These are phyloP conservation scores for Thalia dealbata DNA, from an alignment of 176 grass and related monocot species.

Conservation along the genomic window DNA sequence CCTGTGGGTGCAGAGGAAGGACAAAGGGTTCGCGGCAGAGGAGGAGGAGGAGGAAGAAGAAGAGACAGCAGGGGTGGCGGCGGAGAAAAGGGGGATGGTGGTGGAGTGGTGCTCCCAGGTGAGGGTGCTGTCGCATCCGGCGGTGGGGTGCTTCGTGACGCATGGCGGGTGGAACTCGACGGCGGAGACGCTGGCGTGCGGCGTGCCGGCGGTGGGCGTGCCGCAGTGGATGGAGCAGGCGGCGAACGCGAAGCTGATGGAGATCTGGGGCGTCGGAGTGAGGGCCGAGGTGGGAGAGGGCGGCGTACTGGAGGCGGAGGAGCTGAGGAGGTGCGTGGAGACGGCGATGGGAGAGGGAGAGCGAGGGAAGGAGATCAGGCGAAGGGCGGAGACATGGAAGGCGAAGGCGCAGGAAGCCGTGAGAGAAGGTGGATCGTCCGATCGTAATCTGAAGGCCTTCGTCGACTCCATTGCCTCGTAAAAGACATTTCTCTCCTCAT, in stretches of 20 bases:
- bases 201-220: slow-evolving; percentile 1
- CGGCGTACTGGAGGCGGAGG: background rate
- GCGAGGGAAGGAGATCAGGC: slow-evolving; percentile 13
- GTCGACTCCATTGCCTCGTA: background rate
- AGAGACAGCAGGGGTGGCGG: too few species aligned
- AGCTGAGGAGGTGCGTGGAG: slow-evolving; percentile 14
- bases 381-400: background rate
- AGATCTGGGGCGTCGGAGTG: slow-evolving; percentile 29
- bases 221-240: slow-evolving; percentile 21
- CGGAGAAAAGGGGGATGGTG: slow-evolving; percentile 19
- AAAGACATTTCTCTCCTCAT: too few species aligned
- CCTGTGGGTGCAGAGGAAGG: slow-evolving; percentile 34
- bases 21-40: slow-evolving; percentile 11
- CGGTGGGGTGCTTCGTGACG: slow-evolving; percentile 37
- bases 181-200: slow-evolving; percentile 13
- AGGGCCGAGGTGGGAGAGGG: slow-evolving; percentile 11
- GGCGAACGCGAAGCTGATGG: slow-evolving; percentile 1
- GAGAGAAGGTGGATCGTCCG: slow-evolving; percentile 13
- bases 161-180: slow-evolving; percentile 48
- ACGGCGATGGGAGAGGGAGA: background rate
- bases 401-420: background rate
- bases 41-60: too few species aligned
- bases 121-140: slow-evolving; percentile 28
- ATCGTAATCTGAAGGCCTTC: slow-evolving; percentile 12
- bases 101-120: slow-evolving; percentile 48